A percentile compares a stretch with the other conserved stretches of the same genome.
Conservation (phyloP, 2,329 filamentous ascomycete genomes). For the Cadophora sp. region DNA sequence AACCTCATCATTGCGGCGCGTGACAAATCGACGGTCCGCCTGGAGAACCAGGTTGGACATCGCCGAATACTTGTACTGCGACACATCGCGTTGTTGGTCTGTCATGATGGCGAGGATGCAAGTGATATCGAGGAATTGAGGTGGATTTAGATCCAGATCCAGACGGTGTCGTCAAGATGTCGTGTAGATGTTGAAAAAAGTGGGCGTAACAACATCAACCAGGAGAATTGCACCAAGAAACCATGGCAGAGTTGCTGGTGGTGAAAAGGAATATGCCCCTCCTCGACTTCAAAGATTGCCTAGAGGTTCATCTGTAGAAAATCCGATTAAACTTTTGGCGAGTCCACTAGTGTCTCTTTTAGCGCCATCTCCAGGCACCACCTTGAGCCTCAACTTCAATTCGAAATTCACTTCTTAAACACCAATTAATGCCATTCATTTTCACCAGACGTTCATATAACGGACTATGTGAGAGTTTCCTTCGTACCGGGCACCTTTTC, state of each 20-base stretch:
- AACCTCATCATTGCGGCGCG: slow-evolving; percentile 89
- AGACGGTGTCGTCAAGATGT: not conserved
- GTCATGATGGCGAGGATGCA: slow-evolving; percentile 61
- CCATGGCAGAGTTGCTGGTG: slow-evolving; percentile 21
- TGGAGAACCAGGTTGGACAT: slow-evolving; percentile 99
- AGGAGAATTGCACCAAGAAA: slow-evolving; percentile 17
- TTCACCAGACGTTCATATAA: too few species aligned
- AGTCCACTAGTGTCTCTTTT: not conserved
- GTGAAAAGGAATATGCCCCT: slow-evolving; percentile 17
- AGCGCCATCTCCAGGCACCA: not conserved
- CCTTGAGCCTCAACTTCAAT: slow-evolving; percentile 11
- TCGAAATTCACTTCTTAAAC: not conserved
- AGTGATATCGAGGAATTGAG: slow-evolving; percentile 21
- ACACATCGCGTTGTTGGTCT: slow-evolving; percentile 80
- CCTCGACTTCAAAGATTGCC: slow-evolving; percentile 4
- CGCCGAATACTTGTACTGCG: slow-evolving; percentile 98
- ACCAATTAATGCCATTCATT: not conserved
- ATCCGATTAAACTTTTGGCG: slow-evolving; percentile 16
- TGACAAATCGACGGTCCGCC: slow-evolving; percentile 96
- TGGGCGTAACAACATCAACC: slow-evolving; percentile 11
- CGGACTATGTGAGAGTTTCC: not conserved
- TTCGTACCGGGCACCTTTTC: not conserved
- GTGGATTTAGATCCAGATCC: not conserved
- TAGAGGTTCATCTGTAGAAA: slow-evolving; percentile 9
- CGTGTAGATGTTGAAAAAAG: slow-evolving; percentile 11